phyloP scores from a whole-genome alignment of 2,329 filamentous ascomycete species.

The Fusarium caatingaense region DNA sequence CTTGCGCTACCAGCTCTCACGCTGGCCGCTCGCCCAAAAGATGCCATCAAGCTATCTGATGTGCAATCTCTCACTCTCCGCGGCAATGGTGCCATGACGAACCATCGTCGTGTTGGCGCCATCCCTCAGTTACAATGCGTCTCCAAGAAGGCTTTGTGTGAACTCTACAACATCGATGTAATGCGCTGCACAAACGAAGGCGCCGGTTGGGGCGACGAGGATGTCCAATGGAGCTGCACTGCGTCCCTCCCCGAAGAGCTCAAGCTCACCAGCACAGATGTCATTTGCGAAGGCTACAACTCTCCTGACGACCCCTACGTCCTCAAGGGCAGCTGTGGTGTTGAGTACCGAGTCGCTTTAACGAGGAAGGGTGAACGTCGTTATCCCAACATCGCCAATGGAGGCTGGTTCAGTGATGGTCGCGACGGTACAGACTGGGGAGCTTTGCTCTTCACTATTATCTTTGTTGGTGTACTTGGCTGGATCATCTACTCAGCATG shows the following conservation, averaged over 20 bases:
- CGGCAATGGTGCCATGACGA: slow-evolving; percentile 71
- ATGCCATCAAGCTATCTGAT: slow-evolving; percentile 67
- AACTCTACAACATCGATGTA: slow-evolving; percentile 78
- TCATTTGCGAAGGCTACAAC: slow-evolving; percentile 90
- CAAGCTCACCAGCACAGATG: slow-evolving; percentile 85
- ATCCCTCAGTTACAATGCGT: slow-evolving; percentile 84
- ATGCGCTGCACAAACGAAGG: slow-evolving; percentile 94
- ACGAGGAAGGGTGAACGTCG: slow-evolving; percentile 80
- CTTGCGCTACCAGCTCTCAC: slow-evolving; percentile 45
- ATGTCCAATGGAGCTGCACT: slow-evolving; percentile 92
- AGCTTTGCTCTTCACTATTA: slow-evolving; percentile 65
- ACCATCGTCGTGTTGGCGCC: slow-evolving; percentile 78
- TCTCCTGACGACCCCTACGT: slow-evolving; percentile 82
- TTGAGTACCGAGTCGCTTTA: slow-evolving; percentile 85
- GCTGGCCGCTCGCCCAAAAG: slow-evolving; percentile 51
- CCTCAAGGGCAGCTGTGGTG: slow-evolving; percentile 91
- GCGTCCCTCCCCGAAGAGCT: slow-evolving; percentile 70
- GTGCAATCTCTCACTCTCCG: slow-evolving; percentile 85
- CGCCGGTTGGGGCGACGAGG: slow-evolving; percentile 79
- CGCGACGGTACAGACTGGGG: slow-evolving; percentile 49
- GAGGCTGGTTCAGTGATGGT: slow-evolving; percentile 51
- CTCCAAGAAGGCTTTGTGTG: slow-evolving; percentile 72
- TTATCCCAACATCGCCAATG: slow-evolving; percentile 68
- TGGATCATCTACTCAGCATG: slow-evolving; percentile 73
- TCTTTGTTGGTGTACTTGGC: slow-evolving; percentile 69